These are phyloP conservation scores for Clitopilus hobsonii DNA, from an alignment of 768 basidiomycete genomes.

Conservation along the genomic window DNA sequence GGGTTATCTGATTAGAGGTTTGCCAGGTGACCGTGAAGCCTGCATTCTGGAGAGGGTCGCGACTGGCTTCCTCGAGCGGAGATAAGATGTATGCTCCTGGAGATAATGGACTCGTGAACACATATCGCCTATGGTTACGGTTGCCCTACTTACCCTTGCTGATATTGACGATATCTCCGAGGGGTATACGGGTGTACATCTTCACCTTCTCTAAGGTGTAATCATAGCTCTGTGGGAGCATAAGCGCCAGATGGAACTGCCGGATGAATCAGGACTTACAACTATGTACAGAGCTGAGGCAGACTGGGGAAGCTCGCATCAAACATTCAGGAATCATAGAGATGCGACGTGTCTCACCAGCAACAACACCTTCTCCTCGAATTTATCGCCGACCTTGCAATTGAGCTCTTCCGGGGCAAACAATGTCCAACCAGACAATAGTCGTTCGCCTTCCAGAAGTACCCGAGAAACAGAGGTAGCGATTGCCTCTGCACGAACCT, in stretches of 20 bases:
- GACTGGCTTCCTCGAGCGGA: conserved; percentile 86
- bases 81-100: conserved; percentile 96
- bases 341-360: conserved; percentile 52
- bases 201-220: conserved; percentile 91
- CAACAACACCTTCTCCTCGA: conserved; percentile 92
- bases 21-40: conserved; percentile 86
- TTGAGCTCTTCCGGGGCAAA: conserved; percentile 80
- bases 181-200: conserved; percentile 83
- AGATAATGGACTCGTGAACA: too few species aligned
- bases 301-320: not conserved
- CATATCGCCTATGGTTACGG: too few species aligned
- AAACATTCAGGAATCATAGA: not conserved
- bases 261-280: conserved; percentile 38
- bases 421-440: conserved; percentile 88
- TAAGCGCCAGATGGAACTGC: not conserved
- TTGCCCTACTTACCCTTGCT: conserved; percentile 56
- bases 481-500: conserved; percentile 88
- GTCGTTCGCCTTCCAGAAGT: conserved; percentile 67
- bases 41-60: conserved; percentile 83
- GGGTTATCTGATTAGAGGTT: conserved; percentile 64
- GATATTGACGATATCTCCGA: conserved; percentile 72
- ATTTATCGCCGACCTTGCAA: conserved; percentile 65
- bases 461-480: conserved; percentile 81
- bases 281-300: conserved; percentile 67
- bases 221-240: conserved; percentile 71